Conservation (phyloP, 2,329 filamentous ascomycete genomes). For the Sporothrix inflata region DNA sequence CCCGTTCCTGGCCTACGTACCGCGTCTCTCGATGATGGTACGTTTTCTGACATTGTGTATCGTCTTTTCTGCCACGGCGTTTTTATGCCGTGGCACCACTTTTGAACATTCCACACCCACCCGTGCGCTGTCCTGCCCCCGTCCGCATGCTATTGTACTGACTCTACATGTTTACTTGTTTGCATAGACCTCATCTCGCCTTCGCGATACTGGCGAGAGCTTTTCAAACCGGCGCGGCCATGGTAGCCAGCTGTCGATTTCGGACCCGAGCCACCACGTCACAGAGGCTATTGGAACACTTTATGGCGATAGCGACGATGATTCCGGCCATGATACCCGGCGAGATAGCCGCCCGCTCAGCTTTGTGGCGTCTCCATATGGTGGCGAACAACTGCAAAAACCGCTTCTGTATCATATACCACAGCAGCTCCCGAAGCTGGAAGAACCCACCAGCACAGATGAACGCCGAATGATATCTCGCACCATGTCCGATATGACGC, state of each 20-base stretch:
- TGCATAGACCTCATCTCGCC: conserved; percentile 60
- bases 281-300: conserved; percentile 91
- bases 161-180: background rate
- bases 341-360: conserved; percentile 70
- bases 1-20: conserved; percentile 29
- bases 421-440: conserved; percentile 34
- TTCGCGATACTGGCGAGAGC: conserved; percentile 59
- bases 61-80: background rate
- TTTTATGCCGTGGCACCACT: background rate
- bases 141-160: background rate
- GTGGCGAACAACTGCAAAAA: conserved; percentile 54
- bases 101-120: background rate
- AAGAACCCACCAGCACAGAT: conserved; percentile 37
- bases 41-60: conserved; percentile 2
- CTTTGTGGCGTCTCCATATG: conserved; percentile 66
- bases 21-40: conserved; percentile 36
- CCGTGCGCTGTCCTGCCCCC: background rate
- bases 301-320: conserved; percentile 77
- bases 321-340: conserved; percentile 52
- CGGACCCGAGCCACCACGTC: conserved; percentile 90
- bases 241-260: conserved; percentile 66
- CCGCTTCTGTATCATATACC: conserved; percentile 15
- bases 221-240: conserved; percentile 63
- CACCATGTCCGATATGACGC: conserved; percentile 52
- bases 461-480: conserved; percentile 49